Evolutionary conservation across 2,329 filamentous ascomycete genomes (phyloP).

Genomic region (Cordyceps farinosa): DNA sequence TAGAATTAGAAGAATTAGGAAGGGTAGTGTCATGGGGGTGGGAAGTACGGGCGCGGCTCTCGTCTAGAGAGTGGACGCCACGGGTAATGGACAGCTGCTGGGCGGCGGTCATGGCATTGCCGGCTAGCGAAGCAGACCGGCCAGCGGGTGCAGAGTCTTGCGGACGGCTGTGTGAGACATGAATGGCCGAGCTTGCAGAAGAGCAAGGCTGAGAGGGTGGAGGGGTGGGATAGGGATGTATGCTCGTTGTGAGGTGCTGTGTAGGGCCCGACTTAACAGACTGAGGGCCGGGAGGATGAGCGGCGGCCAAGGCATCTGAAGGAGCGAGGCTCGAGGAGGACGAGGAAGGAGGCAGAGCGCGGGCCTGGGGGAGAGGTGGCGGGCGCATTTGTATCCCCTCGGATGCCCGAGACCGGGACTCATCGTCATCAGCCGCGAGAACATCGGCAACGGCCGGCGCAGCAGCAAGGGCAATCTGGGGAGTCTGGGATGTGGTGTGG

Average conservation of each 20-base stretch:
- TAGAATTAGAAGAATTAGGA: conserved; percentile 47
- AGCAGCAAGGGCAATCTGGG: conserved; percentile 9
- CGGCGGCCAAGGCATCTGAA: conserved; percentile 3
- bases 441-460: not conserved
- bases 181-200: conserved; percentile 27
- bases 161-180: conserved; percentile 4
- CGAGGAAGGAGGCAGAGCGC: not conserved
- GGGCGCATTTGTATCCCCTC: conserved; percentile 9
- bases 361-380: not conserved
- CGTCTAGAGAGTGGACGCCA: conserved; percentile 14
- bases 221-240: conserved; percentile 53
- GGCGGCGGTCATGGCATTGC: conserved; percentile 7
- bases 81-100: conserved; percentile 16
- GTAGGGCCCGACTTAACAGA: conserved; percentile 28
- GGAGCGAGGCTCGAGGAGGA: not conserved
- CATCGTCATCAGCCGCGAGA: not conserved
- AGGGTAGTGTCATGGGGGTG: conserved; percentile 32
- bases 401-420: conserved; percentile 7
- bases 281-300: conserved; percentile 34
- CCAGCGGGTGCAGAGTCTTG: conserved; percentile 11
- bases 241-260: conserved; percentile 32
- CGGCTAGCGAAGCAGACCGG: conserved; percentile 13
- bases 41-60: conserved; percentile 7
- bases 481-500: conserved; percentile 5
- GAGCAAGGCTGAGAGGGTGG: conserved; percentile 49